Evolutionary conservation across 305 asterid species (phyloP).

Genomic region (Fraxinus nigra): DNA sequence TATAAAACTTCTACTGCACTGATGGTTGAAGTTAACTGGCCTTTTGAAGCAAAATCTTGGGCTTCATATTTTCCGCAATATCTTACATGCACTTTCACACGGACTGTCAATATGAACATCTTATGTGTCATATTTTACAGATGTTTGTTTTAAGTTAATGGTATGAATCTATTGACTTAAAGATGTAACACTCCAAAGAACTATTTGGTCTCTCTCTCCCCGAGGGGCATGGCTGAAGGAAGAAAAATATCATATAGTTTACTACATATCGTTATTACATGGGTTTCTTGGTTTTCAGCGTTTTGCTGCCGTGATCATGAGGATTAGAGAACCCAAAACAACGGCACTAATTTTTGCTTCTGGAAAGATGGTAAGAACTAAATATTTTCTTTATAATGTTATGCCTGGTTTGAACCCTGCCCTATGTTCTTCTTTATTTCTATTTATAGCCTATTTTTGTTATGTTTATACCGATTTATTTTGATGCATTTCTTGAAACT

Average conservation of each 20-base stretch:
- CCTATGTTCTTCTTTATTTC: background rate
- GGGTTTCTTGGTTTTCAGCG: constrained; percentile 47
- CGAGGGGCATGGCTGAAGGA: background rate
- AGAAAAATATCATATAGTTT: background rate
- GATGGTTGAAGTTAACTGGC: background rate
- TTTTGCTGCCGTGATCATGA: constrained; percentile 92
- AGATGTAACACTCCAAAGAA: background rate
- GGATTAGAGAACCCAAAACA: constrained; percentile 84
- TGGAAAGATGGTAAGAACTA: constrained; percentile 72
- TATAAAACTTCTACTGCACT: background rate
- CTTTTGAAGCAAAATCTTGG: background rate
- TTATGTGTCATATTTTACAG: background rate
- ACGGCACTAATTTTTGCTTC: constrained; percentile 84
- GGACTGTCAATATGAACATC: background rate
- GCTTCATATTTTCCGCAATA: background rate
- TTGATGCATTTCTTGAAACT: background rate
- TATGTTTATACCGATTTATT: background rate
- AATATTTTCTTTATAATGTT: background rate
- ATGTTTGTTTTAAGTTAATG: background rate
- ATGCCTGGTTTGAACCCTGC: constrained; percentile 1
- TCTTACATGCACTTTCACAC: background rate
- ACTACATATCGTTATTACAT: constrained; percentile 10
- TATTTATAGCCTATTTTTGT: background rate
- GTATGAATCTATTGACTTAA: background rate
- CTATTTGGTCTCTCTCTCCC: background rate